Evolutionary conservation across 2,329 filamentous ascomycete species (phyloP).

Genomic region (Peltaster fructicola): DNA sequence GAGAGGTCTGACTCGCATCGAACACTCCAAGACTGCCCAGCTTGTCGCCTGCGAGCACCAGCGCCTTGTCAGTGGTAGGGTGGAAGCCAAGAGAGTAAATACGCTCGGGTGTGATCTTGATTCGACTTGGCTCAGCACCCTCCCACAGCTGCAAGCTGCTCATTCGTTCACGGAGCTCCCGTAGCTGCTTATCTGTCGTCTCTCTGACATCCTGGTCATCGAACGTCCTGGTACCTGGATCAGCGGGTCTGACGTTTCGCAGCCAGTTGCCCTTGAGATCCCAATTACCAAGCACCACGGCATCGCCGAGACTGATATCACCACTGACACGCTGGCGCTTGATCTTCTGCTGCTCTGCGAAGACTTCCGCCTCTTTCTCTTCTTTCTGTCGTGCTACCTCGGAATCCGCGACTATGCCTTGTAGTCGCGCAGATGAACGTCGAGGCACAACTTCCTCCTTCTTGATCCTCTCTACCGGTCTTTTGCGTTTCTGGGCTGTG

Average conservation of each 20-base stretch:
- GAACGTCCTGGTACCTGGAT: slow-evolving; percentile 72
- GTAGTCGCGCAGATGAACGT: slow-evolving; percentile 43
- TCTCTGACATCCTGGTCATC: slow-evolving; percentile 65
- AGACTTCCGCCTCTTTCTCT: slow-evolving; percentile 42
- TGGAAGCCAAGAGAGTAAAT: slow-evolving; percentile 82
- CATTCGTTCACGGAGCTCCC: slow-evolving; percentile 59
- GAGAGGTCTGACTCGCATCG: slow-evolving; percentile 57
- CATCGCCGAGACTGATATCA: slow-evolving; percentile 55
- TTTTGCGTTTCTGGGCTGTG: slow-evolving; percentile 23
- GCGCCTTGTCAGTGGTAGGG: slow-evolving; percentile 64
- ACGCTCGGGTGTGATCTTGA: slow-evolving; percentile 78
- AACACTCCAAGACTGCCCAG: slow-evolving; percentile 80
- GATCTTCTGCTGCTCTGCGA: slow-evolving; percentile 38
- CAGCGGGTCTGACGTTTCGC: slow-evolving; percentile 50
- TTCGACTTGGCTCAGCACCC: slow-evolving; percentile 64
- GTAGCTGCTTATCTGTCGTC: slow-evolving; percentile 60
- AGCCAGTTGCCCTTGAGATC: slow-evolving; percentile 49
- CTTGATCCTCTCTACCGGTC: slow-evolving; percentile 26
- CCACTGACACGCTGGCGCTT: slow-evolving; percentile 49
- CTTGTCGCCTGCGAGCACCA: slow-evolving; percentile 91
- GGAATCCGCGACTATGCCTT: slow-evolving; percentile 46
- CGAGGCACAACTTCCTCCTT: slow-evolving; percentile 43
- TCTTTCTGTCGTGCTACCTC: slow-evolving; percentile 52
- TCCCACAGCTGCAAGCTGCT: slow-evolving; percentile 63
- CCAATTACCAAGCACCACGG: slow-evolving; percentile 60